phyloP scores from a whole-genome alignment of 169 alveolate genomes.

The Toxoplasma gondii region DNA sequence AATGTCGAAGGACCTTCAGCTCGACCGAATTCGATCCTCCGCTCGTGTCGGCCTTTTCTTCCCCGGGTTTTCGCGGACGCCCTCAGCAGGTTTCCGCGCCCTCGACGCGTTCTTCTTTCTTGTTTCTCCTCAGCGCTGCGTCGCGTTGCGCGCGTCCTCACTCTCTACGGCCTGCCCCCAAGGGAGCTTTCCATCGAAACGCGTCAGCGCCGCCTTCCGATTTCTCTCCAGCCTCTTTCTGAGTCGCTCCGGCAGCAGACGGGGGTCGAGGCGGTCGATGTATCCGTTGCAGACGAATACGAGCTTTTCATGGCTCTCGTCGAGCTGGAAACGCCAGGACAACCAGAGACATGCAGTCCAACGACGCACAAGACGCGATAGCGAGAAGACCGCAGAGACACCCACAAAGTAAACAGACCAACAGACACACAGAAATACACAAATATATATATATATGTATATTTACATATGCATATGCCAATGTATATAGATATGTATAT shows the following conservation, averaged over 20 bases:
- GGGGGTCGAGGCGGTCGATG: conserved; percentile 46
- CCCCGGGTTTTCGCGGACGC: too few species aligned
- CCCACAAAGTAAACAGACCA: not conserved
- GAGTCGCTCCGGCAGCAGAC: conserved; percentile 45
- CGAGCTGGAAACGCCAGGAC: conserved; percentile 53
- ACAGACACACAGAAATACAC: not conserved
- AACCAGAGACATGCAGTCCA: not conserved
- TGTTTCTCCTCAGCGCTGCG: too few species aligned
- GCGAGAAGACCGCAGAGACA: not conserved
- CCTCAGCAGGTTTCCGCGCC: too few species aligned
- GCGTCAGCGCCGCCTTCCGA: conserved; percentile 26
- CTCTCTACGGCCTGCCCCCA: conserved; percentile 60
- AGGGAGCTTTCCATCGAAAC: conserved; percentile 54
- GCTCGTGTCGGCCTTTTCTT: too few species aligned
- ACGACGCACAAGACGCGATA: not conserved
- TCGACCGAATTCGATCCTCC: too few species aligned
- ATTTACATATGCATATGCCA: not conserved
- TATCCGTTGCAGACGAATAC: conserved; percentile 69
- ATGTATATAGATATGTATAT: not conserved
- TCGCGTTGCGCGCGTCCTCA: not conserved
- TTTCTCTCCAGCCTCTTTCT: conserved; percentile 43
- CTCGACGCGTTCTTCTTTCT: too few species aligned
- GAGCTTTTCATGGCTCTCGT: conserved; percentile 62
- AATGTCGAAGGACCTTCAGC: too few species aligned
- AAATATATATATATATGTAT: not conserved